Evolutionary conservation across 805 yeast species (phyloP).

Genomic region (Metschnikowia drakensbergensis): DNA sequence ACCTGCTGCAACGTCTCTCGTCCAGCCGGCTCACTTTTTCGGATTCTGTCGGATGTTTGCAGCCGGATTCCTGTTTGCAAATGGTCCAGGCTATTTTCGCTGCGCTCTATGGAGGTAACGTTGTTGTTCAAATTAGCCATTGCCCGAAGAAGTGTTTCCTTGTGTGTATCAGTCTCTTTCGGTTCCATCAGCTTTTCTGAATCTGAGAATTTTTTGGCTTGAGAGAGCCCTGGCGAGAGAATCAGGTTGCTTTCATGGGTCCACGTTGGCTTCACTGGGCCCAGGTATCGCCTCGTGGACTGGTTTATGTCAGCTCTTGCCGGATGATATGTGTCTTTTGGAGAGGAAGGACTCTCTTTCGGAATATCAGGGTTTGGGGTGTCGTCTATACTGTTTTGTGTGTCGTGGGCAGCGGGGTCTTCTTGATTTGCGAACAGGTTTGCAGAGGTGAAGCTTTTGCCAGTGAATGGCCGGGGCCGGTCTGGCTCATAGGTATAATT

Average conservation of each 20-base stretch:
- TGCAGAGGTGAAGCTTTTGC: constrained; percentile 2
- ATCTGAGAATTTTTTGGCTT: not conserved
- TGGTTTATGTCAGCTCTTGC: constrained; percentile 16
- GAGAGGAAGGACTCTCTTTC: not conserved
- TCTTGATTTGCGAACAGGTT: not conserved
- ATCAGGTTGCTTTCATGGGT: constrained; percentile 4
- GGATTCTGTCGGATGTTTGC: constrained; percentile 2
- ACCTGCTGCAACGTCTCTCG: constrained; percentile 30
- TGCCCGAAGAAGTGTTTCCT: constrained; percentile 19
- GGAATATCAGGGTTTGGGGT: not conserved
- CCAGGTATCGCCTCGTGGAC: constrained; percentile 19
- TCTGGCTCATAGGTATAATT: constrained; percentile 24
- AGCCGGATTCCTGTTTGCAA: not conserved
- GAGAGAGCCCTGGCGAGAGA: constrained; percentile 5
- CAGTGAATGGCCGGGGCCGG: constrained; percentile 16
- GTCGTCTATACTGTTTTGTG: not conserved
- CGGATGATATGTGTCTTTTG: constrained; percentile 12
- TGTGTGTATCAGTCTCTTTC: not conserved
- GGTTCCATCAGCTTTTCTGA: not conserved
- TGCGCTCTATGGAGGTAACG: constrained; percentile 10
- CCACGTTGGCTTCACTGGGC: constrained; percentile 12
- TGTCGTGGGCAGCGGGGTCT: not conserved
- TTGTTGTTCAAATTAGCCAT: constrained; percentile 16
- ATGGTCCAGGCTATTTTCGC: not conserved
- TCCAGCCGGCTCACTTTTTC: constrained; percentile 11